phyloP scores from a whole-genome alignment of 2,329 filamentous ascomycete genomes.

The Trichophaea hybrida region DNA sequence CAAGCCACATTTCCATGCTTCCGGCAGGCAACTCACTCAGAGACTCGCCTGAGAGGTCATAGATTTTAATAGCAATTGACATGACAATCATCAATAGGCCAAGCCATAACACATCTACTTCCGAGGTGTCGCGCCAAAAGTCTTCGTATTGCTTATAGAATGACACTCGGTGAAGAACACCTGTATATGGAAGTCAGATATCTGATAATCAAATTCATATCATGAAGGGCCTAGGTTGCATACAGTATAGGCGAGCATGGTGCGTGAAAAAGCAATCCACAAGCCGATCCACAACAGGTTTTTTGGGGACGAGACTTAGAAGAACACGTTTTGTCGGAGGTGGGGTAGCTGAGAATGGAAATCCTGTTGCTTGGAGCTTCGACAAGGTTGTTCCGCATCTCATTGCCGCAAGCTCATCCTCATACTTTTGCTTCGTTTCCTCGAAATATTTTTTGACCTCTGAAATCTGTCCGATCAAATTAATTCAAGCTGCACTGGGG shows the following conservation, averaged over 20 bases:
- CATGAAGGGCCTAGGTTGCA: constrained; percentile 30
- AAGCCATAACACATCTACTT: constrained; percentile 63
- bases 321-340: constrained; percentile 62
- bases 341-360: constrained; percentile 60
- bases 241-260: constrained; percentile 47
- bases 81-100: constrained; percentile 63
- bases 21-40: constrained; percentile 41
- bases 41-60: constrained; percentile 65
- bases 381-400: constrained; percentile 32
- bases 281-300: constrained; percentile 70
- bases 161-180: constrained; percentile 67
- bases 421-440: constrained; percentile 75
- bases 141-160: constrained; percentile 55
- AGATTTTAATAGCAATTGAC: constrained; percentile 63
- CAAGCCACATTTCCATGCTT: constrained; percentile 26
- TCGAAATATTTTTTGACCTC: constrained; percentile 88
- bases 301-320: constrained; percentile 55
- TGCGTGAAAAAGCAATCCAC: constrained; percentile 87
- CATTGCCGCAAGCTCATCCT: constrained; percentile 34
- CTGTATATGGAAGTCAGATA: constrained; percentile 28
- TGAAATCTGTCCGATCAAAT: constrained; percentile 44
- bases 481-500: neutral
- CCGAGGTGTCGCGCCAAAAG: constrained; percentile 56
- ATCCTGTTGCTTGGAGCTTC: constrained; percentile 31
- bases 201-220: constrained; percentile 16